Percentiles rank a stretch among this genome's conserved stretches.
Evolutionary conservation across 768 basidiomycete genomes (phyloP).

Genomic region (Lyophyllum shimeji): DNA sequence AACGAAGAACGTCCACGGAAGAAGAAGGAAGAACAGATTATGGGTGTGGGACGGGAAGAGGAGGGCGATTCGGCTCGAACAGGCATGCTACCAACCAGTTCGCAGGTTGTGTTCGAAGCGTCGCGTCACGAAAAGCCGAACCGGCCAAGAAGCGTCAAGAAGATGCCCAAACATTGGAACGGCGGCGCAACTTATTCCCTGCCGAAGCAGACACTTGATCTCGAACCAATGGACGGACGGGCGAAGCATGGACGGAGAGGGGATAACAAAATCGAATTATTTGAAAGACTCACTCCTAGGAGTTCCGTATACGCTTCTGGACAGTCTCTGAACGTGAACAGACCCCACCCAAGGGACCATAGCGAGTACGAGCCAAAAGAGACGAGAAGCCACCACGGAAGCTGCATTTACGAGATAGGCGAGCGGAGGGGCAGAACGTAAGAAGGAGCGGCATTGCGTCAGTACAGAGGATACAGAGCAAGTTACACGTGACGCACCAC

Average conservation of each 20-base stretch:
- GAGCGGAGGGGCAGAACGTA: neutral
- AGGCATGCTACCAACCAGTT: neutral
- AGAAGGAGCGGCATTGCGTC: neutral
- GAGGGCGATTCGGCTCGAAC: constrained; percentile 3
- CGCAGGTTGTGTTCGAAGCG: neutral
- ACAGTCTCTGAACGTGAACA: constrained; percentile 74
- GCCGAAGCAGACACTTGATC: neutral
- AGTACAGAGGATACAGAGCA: neutral
- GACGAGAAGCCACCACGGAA: constrained; percentile 84
- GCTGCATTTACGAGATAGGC: constrained; percentile 32
- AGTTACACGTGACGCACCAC: constrained; percentile 47
- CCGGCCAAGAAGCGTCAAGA: neutral
- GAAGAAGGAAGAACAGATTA: neutral
- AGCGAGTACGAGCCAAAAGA: constrained; percentile 80
- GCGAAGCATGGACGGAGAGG: neutral
- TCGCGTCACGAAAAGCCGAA: neutral
- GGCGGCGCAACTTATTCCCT: neutral
- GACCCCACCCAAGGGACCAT: constrained; percentile 72
- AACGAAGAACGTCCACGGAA: constrained; percentile 7
- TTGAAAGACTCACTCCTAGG: constrained; percentile 50
- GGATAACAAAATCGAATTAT: constrained; percentile 1
- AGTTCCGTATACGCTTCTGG: constrained; percentile 78
- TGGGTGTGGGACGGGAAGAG: constrained; percentile 4
- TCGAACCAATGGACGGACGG: neutral
- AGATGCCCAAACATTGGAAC: neutral